Evolutionary conservation across 768 basidiomycete genomes (phyloP).

Genomic region (Cubamyces lactineus): DNA sequence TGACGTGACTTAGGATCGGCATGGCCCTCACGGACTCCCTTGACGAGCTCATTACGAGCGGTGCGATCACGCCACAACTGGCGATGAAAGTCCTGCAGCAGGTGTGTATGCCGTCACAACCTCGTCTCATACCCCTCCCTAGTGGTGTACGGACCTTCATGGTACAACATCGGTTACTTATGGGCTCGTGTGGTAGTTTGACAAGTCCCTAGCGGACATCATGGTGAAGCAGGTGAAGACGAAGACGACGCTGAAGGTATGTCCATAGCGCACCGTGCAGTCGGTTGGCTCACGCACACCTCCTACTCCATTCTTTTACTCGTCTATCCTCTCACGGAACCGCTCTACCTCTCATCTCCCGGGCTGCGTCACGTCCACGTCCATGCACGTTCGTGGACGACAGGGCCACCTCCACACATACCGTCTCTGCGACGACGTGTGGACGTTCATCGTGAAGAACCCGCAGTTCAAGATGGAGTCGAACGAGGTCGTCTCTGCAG

Average conservation of each 20-base stretch:
- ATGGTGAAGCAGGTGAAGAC: conserved; percentile 93
- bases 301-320: neutral
- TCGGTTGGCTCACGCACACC: conserved; percentile 14
- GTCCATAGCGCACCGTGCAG: conserved; percentile 23
- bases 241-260: conserved; percentile 91
- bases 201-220: conserved; percentile 92
- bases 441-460: conserved; percentile 97
- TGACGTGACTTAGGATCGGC: conserved; percentile 68
- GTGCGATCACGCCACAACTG: conserved; percentile 94
- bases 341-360: no score
- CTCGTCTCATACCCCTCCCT: neutral
- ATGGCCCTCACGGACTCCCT: conserved; percentile 97
- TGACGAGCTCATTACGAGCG: conserved; percentile 96
- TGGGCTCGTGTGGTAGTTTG: conserved; percentile 62
- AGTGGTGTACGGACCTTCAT: conserved; percentile 4
- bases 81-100: conserved; percentile 99
- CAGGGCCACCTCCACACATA: conserved; percentile 91
- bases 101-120: conserved; percentile 47
- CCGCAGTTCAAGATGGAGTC: conserved; percentile 96
- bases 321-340: neutral
- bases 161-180: neutral
- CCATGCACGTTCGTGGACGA: neutral
- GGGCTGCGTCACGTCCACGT: no score
- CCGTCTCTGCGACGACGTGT: conserved; percentile 92
- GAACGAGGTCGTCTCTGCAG: conserved; percentile 72